Evolutionary conservation across 495 filamentous ascomycete species (phyloP).

Genomic region (Rhizodiscina lignyota): DNA sequence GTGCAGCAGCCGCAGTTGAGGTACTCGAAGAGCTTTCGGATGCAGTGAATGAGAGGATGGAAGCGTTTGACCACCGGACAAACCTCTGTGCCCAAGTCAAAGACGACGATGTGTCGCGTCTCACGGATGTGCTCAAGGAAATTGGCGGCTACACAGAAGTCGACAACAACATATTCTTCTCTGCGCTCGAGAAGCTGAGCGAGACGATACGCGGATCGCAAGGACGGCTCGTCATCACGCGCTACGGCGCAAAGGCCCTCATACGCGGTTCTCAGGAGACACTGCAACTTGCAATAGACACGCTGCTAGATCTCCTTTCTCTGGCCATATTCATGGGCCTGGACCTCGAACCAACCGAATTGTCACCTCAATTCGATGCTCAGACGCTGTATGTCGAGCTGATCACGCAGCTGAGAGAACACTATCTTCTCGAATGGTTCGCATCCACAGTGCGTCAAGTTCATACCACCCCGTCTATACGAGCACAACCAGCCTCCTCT

Average conservation of each 20-base stretch:
- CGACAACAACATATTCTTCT: constrained; percentile 32
- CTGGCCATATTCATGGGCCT: constrained; percentile 67
- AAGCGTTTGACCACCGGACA: constrained; percentile 51
- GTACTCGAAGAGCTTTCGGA: constrained; percentile 50
- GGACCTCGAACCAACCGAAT: constrained; percentile 52
- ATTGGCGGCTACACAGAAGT: constrained; percentile 41
- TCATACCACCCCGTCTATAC: too few relatives aligned
- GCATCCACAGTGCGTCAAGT: constrained; percentile 34
- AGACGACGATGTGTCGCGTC: constrained; percentile 44
- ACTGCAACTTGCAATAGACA: constrained; percentile 44
- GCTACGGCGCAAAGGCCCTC: constrained; percentile 48
- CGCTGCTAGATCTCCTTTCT: constrained; percentile 69
- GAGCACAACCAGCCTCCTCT: too few relatives aligned
- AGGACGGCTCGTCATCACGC: constrained; percentile 26
- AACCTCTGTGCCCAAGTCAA: constrained; percentile 56
- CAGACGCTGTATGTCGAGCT: constrained; percentile 49
- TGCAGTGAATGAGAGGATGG: constrained; percentile 51
- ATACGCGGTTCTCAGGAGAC: constrained; percentile 66
- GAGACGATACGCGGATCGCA: constrained; percentile 20
- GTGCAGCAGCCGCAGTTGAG: constrained; percentile 27
- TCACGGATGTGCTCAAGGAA: constrained; percentile 24
- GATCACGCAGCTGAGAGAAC: constrained; percentile 48
- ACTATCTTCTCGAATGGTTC: constrained; percentile 72
- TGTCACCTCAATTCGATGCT: constrained; percentile 45
- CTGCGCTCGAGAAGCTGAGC: constrained; percentile 23